Percentiles rank a stretch among this genome's conserved stretches.
Conservation (phyloP, 208 protist species). For the Strigomonas galati region DNA sequence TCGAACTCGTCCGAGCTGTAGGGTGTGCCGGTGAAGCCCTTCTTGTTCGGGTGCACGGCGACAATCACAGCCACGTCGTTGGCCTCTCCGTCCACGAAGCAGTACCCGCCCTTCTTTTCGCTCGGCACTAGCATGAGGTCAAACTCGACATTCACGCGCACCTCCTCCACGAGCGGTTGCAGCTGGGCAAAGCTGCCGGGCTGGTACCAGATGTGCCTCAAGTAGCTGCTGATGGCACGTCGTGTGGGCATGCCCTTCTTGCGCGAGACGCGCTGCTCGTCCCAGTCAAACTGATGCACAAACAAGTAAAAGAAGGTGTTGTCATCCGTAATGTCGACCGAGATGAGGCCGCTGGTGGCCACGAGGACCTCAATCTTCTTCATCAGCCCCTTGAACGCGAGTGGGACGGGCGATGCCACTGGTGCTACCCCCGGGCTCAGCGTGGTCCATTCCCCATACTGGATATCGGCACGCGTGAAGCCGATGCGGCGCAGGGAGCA, state of each 20-base stretch:
- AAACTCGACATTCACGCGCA: slow-evolving; percentile 19
- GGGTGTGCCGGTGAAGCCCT: neutral
- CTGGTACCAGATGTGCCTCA: slow-evolving; percentile 5
- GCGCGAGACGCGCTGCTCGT: neutral
- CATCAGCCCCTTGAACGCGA: slow-evolving; percentile 16
- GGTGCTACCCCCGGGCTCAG: neutral
- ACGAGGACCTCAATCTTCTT: slow-evolving; percentile 33
- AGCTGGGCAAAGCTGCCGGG: neutral
- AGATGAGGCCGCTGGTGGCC: slow-evolving; percentile 24
- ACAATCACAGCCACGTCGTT: slow-evolving; percentile 13
- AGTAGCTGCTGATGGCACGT: neutral
- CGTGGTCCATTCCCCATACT: neutral
- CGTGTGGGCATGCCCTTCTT: neutral
- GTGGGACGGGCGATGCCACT: neutral
- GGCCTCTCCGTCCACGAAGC: slow-evolving; percentile 1
- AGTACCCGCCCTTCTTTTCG: slow-evolving; percentile 5
- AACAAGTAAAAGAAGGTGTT: slow-evolving; percentile 32
- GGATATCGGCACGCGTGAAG: neutral
- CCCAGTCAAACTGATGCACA: slow-evolving; percentile 14
- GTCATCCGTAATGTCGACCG: slow-evolving; percentile 28
- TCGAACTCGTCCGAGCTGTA: neutral
- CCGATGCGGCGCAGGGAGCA: neutral
- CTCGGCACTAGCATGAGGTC: slow-evolving; percentile 16
- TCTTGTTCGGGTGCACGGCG: neutral
- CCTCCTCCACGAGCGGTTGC: neutral